Percentiles rank a stretch among this genome's conserved stretches.
Evolutionary conservation across 805 yeast genomes (phyloP).

Genomic region (Kuraishia hungarica): DNA sequence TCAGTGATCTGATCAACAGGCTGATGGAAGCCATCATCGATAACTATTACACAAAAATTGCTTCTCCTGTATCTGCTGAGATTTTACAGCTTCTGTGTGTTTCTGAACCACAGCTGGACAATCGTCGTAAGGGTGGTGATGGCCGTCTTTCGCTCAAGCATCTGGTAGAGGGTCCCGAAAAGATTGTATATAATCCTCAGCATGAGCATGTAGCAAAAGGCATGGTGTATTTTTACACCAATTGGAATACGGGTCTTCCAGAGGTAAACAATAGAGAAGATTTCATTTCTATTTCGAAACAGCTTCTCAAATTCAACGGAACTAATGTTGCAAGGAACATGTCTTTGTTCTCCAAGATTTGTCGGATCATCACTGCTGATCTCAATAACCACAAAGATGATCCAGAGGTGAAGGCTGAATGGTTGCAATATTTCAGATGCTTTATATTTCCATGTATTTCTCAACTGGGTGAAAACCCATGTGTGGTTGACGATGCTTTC

Average conservation of each 20-base stretch:
- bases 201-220: conserved; percentile 2
- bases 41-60: conserved; percentile 32
- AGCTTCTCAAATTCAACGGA: conserved; percentile 46
- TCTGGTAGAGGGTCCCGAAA: not conserved
- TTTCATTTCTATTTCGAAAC: conserved; percentile 37
- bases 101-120: not conserved
- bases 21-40: conserved; percentile 38
- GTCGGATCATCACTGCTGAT: conserved; percentile 42
- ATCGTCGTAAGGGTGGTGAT: not conserved
- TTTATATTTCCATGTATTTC: conserved; percentile 58
- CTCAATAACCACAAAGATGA: conserved; percentile 6
- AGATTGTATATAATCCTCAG: not conserved
- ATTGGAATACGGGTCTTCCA: conserved; percentile 40
- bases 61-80: conserved; percentile 8
- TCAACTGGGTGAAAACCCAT: conserved; percentile 45
- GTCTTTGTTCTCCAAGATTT: conserved; percentile 43
- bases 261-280: conserved; percentile 28
- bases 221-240: conserved; percentile 32
- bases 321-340: conserved; percentile 42
- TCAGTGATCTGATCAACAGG: conserved; percentile 38
- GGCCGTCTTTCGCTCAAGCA: not conserved
- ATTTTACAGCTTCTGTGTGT: not conserved
- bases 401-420: conserved; percentile 16
- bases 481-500: conserved; percentile 53
- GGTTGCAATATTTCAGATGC: conserved; percentile 60